Evolutionary conservation across 129 eudicot genomes (phyloP), one percentile per base, ranked within the genome.

Genomic region (Helianthus annuus): DNA sequence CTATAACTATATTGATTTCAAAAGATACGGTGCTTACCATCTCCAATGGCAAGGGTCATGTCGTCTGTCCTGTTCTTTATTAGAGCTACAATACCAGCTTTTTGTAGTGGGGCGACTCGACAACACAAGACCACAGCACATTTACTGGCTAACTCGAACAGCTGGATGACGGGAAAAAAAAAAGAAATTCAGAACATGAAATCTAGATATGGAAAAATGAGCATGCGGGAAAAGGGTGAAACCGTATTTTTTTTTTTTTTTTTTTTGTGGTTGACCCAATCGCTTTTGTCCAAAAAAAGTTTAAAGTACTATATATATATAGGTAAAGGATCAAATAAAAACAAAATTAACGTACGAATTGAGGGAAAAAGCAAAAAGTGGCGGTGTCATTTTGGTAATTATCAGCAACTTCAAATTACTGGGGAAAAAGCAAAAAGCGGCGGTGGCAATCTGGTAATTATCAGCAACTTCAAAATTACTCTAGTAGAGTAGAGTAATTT

Each of bases 21-120:
- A 58, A 22, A 40, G 24, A 55, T 69, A 76, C 39, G 44, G 16
- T 42, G 36, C 86, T 62, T 83, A 95, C 99, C 99, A 62, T 95
- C 99, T 38, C 99, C 99, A 32, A 95, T 95, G 75, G 99, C 97
- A 27, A 95, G 94, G 48, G 99, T 90, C 96, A 95, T 88, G 72
- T 90, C 99, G 15, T 89, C 91, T 56, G 97, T 86, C 74, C 97
- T 80, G 60, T 80, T 88, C 82, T 95, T 95, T 71, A 95, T 88
- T 56, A 95, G 73, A 63, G 96, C 96, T 54, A 95, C 99, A 46
- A 95, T 89, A 40, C 99, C 99, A 59, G 99, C 97, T 74, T 95
- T 95, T 68, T 95, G 99, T 79, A 95, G 72, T 48, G 99, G 99
- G 66, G 99, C 99, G 36, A 91, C 97, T 53, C 99, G 96, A 69